phyloP scores from a whole-genome alignment of 441 rosid genomes.

The Hura crepitans region DNA sequence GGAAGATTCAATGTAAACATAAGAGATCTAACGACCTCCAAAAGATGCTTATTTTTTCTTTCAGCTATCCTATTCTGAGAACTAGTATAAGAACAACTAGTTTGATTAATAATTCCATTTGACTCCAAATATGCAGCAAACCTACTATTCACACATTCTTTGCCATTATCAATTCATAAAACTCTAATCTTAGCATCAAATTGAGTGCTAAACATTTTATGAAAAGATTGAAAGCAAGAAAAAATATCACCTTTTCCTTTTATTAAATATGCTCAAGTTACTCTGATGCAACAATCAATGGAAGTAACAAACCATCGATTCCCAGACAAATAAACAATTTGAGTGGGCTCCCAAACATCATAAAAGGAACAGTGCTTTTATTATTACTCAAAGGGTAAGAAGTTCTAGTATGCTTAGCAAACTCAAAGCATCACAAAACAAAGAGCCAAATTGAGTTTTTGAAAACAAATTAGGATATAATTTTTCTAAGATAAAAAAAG shows the following conservation, averaged over 20 bases:
- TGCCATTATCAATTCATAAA: not conserved
- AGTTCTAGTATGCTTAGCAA: no score
- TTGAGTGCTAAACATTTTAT: not conserved
- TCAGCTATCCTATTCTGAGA: no score
- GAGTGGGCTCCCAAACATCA: not conserved
- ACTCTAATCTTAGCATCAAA: not conserved
- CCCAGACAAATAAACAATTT: not conserved
- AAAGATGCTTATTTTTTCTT: no score
- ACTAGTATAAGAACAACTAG: no score
- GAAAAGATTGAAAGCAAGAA: not conserved
- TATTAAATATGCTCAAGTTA: not conserved
- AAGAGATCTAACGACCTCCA: no score
- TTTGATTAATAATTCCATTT: no score
- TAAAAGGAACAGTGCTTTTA: not conserved
- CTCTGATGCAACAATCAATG: slow-evolving; percentile 1
- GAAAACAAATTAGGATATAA: no score
- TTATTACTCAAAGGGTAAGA: not conserved
- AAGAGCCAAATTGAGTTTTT: no score
- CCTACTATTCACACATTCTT: not conserved
- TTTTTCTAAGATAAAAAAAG: no score
- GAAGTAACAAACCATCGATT: slow-evolving; percentile 1
- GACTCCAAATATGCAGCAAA: not conserved
- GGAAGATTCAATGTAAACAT: no score
- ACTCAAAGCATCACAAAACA: no score
- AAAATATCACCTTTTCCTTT: not conserved